Evolutionary conservation across 768 basidiomycete genomes (phyloP).

Genomic region (Phlebiopsis flavidoalba): DNA sequence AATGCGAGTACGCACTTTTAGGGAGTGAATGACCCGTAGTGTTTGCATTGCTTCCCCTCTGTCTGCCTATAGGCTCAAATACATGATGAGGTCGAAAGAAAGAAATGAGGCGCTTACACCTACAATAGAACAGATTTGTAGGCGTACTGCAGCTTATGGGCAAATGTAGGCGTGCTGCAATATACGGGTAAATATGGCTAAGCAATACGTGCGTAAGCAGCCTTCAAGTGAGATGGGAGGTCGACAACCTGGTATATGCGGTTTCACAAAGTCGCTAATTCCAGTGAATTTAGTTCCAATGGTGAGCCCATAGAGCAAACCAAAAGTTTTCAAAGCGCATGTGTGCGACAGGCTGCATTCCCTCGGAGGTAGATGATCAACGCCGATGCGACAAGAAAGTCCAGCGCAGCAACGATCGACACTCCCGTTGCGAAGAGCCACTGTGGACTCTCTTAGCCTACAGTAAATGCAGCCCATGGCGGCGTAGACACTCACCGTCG

Average conservation of each 20-base stretch:
- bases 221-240: background rate
- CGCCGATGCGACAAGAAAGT: background rate
- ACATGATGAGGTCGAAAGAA: too few relatives aligned
- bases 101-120: too few relatives aligned
- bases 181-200: too few relatives aligned
- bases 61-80: too few relatives aligned
- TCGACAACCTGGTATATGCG: conserved; percentile 11
- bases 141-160: too few relatives aligned
- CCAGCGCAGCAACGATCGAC: background rate
- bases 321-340: background rate
- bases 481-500: background rate
- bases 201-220: too few relatives aligned
- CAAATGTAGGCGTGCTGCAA: too few relatives aligned
- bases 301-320: background rate
- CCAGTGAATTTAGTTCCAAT: conserved; percentile 6
- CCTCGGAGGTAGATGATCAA: background rate
- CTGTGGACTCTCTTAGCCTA: background rate
- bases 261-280: conserved; percentile 5
- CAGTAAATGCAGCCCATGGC: background rate
- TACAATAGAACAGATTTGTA: too few relatives aligned
- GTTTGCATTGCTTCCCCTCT: too few relatives aligned
- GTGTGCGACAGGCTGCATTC: background rate
- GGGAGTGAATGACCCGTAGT: too few relatives aligned
- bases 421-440: conserved; percentile 3
- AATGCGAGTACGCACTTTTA: too few relatives aligned